Conservation (phyloP, 2,329 filamentous ascomycete species). For the Didymella segeticola region DNA sequence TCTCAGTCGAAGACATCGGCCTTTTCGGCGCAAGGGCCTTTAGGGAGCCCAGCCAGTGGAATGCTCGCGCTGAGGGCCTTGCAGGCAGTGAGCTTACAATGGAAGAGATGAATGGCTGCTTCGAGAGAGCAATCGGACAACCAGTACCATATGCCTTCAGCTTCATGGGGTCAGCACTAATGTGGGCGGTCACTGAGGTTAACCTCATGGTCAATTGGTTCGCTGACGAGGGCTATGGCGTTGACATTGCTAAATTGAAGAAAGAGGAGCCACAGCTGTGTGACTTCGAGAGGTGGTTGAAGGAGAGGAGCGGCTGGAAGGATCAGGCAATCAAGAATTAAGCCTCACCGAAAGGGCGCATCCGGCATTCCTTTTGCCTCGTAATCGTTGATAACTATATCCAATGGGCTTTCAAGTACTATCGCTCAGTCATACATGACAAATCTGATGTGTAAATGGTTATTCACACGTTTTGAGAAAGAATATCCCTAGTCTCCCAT, state of each 20-base stretch:
- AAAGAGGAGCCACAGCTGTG: conserved; percentile 55
- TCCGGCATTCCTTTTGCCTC: neutral
- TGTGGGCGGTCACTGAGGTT: conserved; percentile 54
- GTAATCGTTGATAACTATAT: neutral
- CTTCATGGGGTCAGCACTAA: conserved; percentile 50
- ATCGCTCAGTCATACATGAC: neutral
- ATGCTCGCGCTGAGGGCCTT: conserved; percentile 55
- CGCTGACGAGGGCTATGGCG: conserved; percentile 54
- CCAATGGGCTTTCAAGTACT: neutral
- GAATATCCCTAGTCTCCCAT: neutral
- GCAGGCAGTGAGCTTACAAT: conserved; percentile 62
- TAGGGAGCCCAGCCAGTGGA: conserved; percentile 53
- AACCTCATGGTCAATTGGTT: conserved; percentile 62
- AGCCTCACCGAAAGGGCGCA: neutral
- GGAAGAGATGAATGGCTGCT: conserved; percentile 54
- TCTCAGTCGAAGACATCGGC: conserved; percentile 58
- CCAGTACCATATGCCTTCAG: conserved; percentile 53
- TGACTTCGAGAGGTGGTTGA: conserved; percentile 58
- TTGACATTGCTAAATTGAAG: conserved; percentile 53
- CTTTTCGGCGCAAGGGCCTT: conserved; percentile 60
- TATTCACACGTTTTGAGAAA: neutral
- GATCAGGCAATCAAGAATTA: conserved; percentile 23
- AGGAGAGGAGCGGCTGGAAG: conserved; percentile 55
- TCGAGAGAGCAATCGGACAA: conserved; percentile 55
- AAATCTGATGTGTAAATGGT: neutral